These are phyloP conservation scores for Didymella keratinophila DNA, from an alignment of 2,329 filamentous ascomycete species.

Conservation along the genomic window DNA sequence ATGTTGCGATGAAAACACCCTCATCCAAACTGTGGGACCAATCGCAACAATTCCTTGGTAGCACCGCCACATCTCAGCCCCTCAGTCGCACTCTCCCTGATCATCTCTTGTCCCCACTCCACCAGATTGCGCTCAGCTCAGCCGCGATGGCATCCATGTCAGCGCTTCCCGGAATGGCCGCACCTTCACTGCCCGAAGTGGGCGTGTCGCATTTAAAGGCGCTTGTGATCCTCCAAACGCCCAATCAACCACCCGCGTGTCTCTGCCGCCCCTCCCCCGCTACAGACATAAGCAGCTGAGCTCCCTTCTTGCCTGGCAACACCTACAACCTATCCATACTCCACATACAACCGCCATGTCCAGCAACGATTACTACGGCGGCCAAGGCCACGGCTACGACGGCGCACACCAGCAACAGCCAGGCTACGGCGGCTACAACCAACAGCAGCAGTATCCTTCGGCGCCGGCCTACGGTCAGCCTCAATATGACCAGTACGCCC, in stretches of 20 bases:
- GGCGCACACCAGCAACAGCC: slow-evolving; percentile 40
- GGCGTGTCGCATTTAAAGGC: slow-evolving; percentile 27
- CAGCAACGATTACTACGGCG: slow-evolving; percentile 48
- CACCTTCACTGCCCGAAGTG: slow-evolving; percentile 21
- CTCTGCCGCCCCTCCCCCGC: slow-evolving; percentile 31
- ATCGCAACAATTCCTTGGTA: slow-evolving; percentile 3
- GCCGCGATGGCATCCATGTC: slow-evolving; percentile 28
- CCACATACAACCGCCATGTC: slow-evolving; percentile 24
- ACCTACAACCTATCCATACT: slow-evolving; percentile 8
- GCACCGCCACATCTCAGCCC: slow-evolving; percentile 14
- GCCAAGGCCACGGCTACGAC: slow-evolving; percentile 38
- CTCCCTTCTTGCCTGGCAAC: slow-evolving; percentile 10
- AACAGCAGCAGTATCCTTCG: slow-evolving; percentile 32
- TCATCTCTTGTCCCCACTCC: slow-evolving; percentile 6
- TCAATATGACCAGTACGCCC: slow-evolving; percentile 40
- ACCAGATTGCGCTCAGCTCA: slow-evolving; percentile 26
- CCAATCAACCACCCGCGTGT: slow-evolving; percentile 23
- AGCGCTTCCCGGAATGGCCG: slow-evolving; percentile 12
- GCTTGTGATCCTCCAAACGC: slow-evolving; percentile 35
- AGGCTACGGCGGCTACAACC: slow-evolving; percentile 35
- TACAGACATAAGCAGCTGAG: slow-evolving; percentile 27
- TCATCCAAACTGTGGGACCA: neutral
- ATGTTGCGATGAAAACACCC: neutral
- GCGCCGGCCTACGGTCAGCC: slow-evolving; percentile 35
- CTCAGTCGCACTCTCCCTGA: slow-evolving; percentile 10